These are phyloP conservation scores for Arthrocladium fulminans DNA, from an alignment of 2,329 filamentous ascomycete genomes.

Conservation along the genomic window DNA sequence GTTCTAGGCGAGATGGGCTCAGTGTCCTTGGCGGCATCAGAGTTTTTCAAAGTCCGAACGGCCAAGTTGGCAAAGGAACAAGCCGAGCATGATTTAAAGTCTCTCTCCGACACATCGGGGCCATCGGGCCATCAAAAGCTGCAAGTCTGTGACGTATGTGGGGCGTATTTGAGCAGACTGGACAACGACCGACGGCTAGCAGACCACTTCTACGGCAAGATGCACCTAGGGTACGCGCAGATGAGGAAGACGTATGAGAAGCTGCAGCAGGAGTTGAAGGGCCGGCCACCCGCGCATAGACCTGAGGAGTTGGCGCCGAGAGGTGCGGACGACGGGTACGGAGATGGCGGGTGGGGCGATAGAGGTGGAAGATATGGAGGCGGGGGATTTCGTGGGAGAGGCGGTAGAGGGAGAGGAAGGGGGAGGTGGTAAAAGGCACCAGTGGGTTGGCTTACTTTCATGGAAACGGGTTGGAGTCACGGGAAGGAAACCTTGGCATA, in stretches of 20 bases:
- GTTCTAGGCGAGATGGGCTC: slow-evolving; percentile 73
- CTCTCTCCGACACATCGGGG: slow-evolving; percentile 81
- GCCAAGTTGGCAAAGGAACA: slow-evolving; percentile 74
- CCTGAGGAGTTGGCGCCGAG: slow-evolving; percentile 32
- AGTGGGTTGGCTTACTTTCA: too few species aligned
- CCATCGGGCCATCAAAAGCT: slow-evolving; percentile 95
- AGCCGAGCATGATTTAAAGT: slow-evolving; percentile 78
- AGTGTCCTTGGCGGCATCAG: slow-evolving; percentile 73
- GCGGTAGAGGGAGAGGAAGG: slow-evolving; percentile 25
- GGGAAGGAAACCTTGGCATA: too few species aligned
- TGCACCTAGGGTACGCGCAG: slow-evolving; percentile 95
- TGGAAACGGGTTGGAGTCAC: too few species aligned
- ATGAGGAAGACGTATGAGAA: slow-evolving; percentile 90
- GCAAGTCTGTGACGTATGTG: slow-evolving; percentile 97
- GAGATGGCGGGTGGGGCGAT: slow-evolving; percentile 43
- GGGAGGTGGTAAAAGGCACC: slow-evolving; percentile 21
- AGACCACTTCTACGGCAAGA: slow-evolving; percentile 98
- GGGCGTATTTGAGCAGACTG: slow-evolving; percentile 81
- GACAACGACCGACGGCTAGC: slow-evolving; percentile 91
- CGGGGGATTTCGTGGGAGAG: slow-evolving; percentile 42
- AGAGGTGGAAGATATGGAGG: slow-evolving; percentile 45
- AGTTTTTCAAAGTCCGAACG: slow-evolving; percentile 76
- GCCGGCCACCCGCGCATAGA: slow-evolving; percentile 50
- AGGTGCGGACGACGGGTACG: slow-evolving; percentile 42
- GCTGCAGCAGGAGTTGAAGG: slow-evolving; percentile 80